These are phyloP conservation scores for Cyclocybe cylindracea DNA, from an alignment of 768 basidiomycete species.

Conservation along the genomic window DNA sequence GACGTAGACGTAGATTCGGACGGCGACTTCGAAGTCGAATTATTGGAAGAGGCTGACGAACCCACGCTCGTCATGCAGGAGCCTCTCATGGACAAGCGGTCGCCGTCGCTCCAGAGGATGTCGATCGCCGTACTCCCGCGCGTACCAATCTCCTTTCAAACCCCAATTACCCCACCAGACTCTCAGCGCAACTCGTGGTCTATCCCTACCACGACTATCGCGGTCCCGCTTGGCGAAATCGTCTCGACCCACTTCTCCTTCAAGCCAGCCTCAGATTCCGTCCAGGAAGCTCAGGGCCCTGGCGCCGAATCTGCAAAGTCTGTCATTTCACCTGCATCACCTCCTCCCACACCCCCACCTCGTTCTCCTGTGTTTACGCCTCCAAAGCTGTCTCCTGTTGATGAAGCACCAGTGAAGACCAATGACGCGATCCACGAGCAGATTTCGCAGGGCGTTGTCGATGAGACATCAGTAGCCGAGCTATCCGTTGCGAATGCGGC, in stretches of 20 bases:
- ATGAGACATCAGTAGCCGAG: too few species aligned
- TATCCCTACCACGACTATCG: conserved; percentile 12
- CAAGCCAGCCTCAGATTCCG: not conserved
- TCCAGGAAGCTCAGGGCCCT: too few species aligned
- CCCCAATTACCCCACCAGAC: conserved; percentile 37
- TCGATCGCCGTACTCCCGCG: conserved; percentile 19
- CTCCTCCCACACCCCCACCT: too few species aligned
- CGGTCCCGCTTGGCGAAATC: conserved; percentile 7
- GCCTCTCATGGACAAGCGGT: not conserved
- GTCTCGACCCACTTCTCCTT: conserved; percentile 8
- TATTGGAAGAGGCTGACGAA: conserved; percentile 21
- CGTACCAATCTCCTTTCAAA: conserved; percentile 24
- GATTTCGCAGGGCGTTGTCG: too few species aligned
- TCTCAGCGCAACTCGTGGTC: conserved; percentile 29
- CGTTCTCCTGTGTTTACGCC: too few species aligned
- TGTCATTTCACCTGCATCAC: too few species aligned
- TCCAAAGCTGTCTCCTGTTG: too few species aligned
- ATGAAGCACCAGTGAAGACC: too few species aligned
- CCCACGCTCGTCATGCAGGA: conserved; percentile 18
- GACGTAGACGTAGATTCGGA: conserved; percentile 16
- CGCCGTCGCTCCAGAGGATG: conserved; percentile 14
- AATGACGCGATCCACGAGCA: too few species aligned
- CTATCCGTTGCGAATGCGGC: too few species aligned
- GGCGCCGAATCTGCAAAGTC: too few species aligned
- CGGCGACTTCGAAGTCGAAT: conserved; percentile 20